Base-by-base conservation (phyloP, 2,329 filamentous ascomycete species). In the Fusarium verticillioides region DNA sequence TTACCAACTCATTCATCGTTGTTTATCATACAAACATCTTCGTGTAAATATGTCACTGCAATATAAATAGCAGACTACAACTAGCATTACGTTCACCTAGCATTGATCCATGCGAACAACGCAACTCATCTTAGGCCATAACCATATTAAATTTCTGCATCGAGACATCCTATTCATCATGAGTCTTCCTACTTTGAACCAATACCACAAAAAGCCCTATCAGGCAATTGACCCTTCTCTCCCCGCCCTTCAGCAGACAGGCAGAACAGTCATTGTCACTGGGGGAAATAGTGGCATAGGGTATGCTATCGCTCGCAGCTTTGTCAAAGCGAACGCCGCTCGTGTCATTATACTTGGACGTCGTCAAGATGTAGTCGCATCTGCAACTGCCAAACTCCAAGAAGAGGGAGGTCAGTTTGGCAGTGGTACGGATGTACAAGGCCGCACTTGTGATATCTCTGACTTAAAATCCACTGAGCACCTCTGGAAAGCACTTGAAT, bases 151-250 rank as follows among this genome's bases (percentile, higher is more conserved):
- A 32, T 10, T 32, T 49, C 4, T 21, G 7, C 8, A 7, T 52
- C 32, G 16, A 19, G 15, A 9, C 9, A 11, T 6, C 32, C n/a
- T 21, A 8, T 36, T 4, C 23, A 54, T 21, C 9, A 54, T 39
- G 50, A 54, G 50, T 30, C 50, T 54, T 26, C 36, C 34, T 2
- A 30, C 5, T 13, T 13, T 54, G 19, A 39, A 30, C 5, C 19
- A 39, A 30, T 54, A 54, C 9, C 59, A 57, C 19, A 61, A 61
- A 16, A 34, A 28, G 5, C 19, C 49, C 2, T 61, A 61, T 13
- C 15, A 23, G 8, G 30, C 49, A 9, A 46, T 62, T 9, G 32
- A 59, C 3, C 60, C 60, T 19, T 5, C 32, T 2, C 21, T 56
- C 13, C 40, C 60, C 11, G 26, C 21, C 2, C 40, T 59, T 1